Evolutionary conservation across 2,329 filamentous ascomycete genomes (phyloP).

Genomic region (Meredithiella fracta): DNA sequence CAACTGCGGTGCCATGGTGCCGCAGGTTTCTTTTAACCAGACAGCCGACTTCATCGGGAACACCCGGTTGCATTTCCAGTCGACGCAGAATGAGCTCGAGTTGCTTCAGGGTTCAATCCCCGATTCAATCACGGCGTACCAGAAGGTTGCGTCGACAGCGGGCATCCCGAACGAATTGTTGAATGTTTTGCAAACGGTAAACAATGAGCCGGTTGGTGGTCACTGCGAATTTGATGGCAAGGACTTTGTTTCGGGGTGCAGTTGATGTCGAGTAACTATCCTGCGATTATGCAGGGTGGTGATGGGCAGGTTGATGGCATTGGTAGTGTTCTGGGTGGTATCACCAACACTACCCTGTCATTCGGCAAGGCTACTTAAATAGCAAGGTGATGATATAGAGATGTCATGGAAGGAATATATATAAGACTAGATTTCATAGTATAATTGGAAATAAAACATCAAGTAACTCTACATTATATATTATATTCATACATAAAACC

Average conservation of each 20-base stretch:
- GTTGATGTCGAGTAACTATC: slow-evolving; percentile 36
- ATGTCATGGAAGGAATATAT: neutral
- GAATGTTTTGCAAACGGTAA: slow-evolving; percentile 37
- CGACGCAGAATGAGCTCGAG: slow-evolving; percentile 33
- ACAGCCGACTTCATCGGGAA: slow-evolving; percentile 25
- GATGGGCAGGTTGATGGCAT: slow-evolving; percentile 33
- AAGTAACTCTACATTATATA: no score
- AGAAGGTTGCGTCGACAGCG: slow-evolving; percentile 27
- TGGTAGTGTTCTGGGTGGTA: slow-evolving; percentile 29
- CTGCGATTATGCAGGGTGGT: slow-evolving; percentile 33
- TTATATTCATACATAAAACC: no score
- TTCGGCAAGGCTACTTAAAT: slow-evolving; percentile 11
- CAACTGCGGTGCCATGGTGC: slow-evolving; percentile 37
- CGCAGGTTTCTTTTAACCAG: slow-evolving; percentile 34
- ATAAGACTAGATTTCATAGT: neutral
- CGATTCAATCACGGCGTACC: slow-evolving; percentile 32
- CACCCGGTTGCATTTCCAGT: slow-evolving; percentile 40
- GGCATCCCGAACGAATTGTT: slow-evolving; percentile 30
- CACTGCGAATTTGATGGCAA: slow-evolving; percentile 42
- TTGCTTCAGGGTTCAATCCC: slow-evolving; percentile 35
- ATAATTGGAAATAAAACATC: neutral
- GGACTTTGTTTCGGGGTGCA: slow-evolving; percentile 40
- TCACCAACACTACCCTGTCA: slow-evolving; percentile 1
- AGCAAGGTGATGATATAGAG: neutral
- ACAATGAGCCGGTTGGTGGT: slow-evolving; percentile 37